phyloP scores from a whole-genome alignment of 108 stramenopile species.

The Cyclotella sp. region DNA sequence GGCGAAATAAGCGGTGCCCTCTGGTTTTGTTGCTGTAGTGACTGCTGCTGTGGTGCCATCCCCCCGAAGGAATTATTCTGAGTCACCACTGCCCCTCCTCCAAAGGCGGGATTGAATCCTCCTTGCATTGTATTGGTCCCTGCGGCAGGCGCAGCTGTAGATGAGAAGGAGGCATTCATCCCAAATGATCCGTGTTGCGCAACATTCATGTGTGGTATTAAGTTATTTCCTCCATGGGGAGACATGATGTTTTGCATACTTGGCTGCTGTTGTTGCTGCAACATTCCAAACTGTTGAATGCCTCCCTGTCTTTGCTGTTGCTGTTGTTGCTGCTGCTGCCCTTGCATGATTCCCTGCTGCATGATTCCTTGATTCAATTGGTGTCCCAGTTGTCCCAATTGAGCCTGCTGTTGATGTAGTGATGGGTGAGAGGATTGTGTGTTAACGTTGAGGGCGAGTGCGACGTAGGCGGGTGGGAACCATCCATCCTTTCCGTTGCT shows the following conservation, averaged over 20 bases:
- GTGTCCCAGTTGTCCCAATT: constrained; percentile 24
- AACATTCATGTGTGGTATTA: neutral
- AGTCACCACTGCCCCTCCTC: no score
- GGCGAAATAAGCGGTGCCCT: constrained; percentile 9
- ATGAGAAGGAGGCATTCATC: no score
- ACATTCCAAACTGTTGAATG: constrained; percentile 8
- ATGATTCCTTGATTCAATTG: constrained; percentile 62
- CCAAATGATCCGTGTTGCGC: constrained; percentile 25
- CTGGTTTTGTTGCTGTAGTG: constrained; percentile 16
- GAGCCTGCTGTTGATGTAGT: constrained; percentile 43
- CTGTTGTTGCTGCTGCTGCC: constrained; percentile 28
- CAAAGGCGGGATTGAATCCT: no score
- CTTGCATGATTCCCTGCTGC: constrained; percentile 51
- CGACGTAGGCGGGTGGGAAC: constrained; percentile 88
- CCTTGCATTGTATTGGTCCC: neutral
- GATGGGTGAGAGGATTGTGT: neutral
- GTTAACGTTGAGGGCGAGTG: constrained; percentile 13
- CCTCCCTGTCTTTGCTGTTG: constrained; percentile 29
- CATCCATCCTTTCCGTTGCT: constrained; percentile 76
- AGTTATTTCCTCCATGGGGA: neutral
- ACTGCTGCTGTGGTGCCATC: constrained; percentile 25
- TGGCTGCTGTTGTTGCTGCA: neutral
- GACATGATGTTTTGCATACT: neutral
- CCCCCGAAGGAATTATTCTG: constrained; percentile 3
- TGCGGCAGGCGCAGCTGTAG: constrained; percentile 11